These are phyloP conservation scores for Beta corolliflora DNA, from an alignment of 179 eudicot species.

Conservation along the genomic window DNA sequence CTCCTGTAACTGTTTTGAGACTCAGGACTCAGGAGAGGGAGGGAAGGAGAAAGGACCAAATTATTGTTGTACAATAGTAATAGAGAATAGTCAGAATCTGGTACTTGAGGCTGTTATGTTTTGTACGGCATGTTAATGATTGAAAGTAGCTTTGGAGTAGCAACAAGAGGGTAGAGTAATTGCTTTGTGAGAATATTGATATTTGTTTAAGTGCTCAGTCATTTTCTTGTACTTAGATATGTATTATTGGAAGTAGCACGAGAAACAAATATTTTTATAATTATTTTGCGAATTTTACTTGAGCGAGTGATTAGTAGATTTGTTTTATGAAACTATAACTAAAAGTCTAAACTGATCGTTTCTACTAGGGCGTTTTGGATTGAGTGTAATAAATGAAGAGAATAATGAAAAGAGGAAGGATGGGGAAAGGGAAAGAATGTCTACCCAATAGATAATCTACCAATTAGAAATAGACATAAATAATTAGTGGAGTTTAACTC, in stretches of 20 bases:
- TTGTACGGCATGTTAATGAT: not conserved
- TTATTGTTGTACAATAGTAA: constrained; percentile 20
- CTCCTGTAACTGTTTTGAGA: not conserved
- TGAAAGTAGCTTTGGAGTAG: not conserved
- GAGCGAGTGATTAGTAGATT: too few relatives aligned
- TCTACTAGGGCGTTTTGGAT: too few relatives aligned
- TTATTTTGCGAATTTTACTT: too few relatives aligned
- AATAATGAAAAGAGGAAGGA: too few relatives aligned
- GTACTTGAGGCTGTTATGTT: not conserved
- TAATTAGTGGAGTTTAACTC: too few relatives aligned
- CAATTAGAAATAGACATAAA: too few relatives aligned
- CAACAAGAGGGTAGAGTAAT: not conserved
- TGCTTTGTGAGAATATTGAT: not conserved
- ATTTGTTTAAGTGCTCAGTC: not conserved
- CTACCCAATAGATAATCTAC: too few relatives aligned
- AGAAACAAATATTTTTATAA: too few relatives aligned
- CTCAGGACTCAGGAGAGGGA: not conserved
- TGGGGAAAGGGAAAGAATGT: too few relatives aligned
- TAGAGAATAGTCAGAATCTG: not conserved
- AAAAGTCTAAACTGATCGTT: too few relatives aligned
- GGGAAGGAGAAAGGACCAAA: not conserved
- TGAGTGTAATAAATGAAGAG: too few relatives aligned
- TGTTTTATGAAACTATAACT: too few relatives aligned
- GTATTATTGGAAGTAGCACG: not conserved
- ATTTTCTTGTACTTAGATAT: not conserved